Evolutionary conservation across 306 rosid species (phyloP).

Genomic region (Cicer pinnatifidum): DNA sequence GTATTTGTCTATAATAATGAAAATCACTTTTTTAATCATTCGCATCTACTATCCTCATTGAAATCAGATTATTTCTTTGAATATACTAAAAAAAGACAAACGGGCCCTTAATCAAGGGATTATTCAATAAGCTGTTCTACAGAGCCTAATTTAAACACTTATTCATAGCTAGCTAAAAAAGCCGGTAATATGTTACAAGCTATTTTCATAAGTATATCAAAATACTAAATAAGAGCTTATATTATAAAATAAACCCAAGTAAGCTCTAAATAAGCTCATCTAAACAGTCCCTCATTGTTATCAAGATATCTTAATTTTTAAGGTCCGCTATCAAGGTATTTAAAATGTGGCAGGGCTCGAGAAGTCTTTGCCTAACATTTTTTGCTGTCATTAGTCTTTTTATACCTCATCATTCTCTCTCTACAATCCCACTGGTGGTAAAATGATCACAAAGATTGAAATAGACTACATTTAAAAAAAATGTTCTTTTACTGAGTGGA

Average conservation of each 20-base stretch:
- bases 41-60: not conserved
- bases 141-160: not conserved
- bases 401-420: constrained; percentile 48
- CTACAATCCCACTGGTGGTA: constrained; percentile 33
- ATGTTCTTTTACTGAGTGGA: no score
- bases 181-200: not conserved
- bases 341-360: constrained; percentile 7
- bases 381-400: constrained; percentile 34
- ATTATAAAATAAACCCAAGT: not conserved
- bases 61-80: not conserved
- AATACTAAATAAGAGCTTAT: not conserved
- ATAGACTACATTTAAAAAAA: constrained; percentile 17
- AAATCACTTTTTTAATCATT: not conserved
- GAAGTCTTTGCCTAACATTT: constrained; percentile 44
- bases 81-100: not conserved
- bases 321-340: constrained; percentile 11
- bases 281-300: not conserved
- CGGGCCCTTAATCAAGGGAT: constrained; percentile 1
- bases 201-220: not conserved
- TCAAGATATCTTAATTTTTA: constrained; percentile 3
- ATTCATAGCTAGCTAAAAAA: not conserved
- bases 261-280: constrained; percentile 3
- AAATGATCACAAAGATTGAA: constrained; percentile 42
- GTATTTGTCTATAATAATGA: not conserved
- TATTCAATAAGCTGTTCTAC: not conserved